These are phyloP conservation scores for Lodderomyces jiufengensis DNA, from an alignment of 1,139 yeast species.

Conservation along the genomic window DNA sequence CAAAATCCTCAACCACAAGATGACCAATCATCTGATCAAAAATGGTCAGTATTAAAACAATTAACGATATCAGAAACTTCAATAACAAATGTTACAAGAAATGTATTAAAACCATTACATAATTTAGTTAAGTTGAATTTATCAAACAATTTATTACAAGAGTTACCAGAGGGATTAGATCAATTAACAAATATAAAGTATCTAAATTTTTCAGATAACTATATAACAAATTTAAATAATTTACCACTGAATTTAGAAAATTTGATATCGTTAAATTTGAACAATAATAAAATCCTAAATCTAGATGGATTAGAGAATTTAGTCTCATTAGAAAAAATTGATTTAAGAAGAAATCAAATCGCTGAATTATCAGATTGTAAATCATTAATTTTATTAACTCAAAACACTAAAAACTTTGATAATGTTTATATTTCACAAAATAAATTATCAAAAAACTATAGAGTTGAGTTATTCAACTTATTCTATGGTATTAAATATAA, in stretches of 20 bases:
- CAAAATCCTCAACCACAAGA: constrained; percentile 19
- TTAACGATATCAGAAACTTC: constrained; percentile 56
- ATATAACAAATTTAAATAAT: constrained; percentile 35
- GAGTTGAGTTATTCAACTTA: constrained; percentile 53
- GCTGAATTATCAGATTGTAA: constrained; percentile 19
- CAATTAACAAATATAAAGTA: constrained; percentile 49
- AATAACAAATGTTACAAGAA: constrained; percentile 41
- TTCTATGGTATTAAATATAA: constrained; percentile 50
- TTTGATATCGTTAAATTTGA: constrained; percentile 50
- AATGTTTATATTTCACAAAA: constrained; percentile 42
- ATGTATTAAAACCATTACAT: constrained; percentile 46
- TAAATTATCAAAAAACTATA: constrained; percentile 44
- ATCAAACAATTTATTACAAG: constrained; percentile 49
- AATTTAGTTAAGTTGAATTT: constrained; percentile 56
- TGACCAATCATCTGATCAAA: constrained; percentile 38
- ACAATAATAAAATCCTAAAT: constrained; percentile 47
- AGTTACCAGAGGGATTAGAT: constrained; percentile 51
- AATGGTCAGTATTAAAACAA: constrained; percentile 57
- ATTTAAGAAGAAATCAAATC: constrained; percentile 52
- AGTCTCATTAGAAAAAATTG: constrained; percentile 48
- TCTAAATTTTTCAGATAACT: constrained; percentile 55
- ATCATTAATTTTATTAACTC: constrained; percentile 32
- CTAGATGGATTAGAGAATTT: constrained; percentile 51
- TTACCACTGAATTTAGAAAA: constrained; percentile 41
- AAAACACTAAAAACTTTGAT: constrained; percentile 26